A percentile compares a stretch with the other conserved stretches of the same genome.
Conservation (phyloP, 805 yeast genomes). For the Blastobotrys terrestris region DNA sequence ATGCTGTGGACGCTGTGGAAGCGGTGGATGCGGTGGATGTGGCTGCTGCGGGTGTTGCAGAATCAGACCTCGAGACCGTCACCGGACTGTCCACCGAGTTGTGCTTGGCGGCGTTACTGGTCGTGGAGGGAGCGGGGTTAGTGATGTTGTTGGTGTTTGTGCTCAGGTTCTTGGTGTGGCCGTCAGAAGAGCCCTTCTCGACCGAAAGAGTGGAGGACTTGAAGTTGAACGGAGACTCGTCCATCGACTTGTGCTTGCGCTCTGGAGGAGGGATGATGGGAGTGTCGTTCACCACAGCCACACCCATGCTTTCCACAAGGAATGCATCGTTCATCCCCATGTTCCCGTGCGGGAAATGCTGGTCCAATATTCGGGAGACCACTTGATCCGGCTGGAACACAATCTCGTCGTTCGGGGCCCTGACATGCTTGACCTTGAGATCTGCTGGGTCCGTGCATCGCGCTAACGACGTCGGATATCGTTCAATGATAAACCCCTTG, state of each 20-base stretch:
- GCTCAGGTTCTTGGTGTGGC: not conserved
- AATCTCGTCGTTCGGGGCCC: not conserved
- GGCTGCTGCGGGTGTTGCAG: not conserved
- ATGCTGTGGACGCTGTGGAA: slow-evolving; percentile 7
- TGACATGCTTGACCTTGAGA: slow-evolving; percentile 25
- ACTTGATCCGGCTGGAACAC: slow-evolving; percentile 20
- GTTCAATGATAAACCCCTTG: slow-evolving; percentile 55
- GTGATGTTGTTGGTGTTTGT: not conserved
- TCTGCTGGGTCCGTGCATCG: slow-evolving; percentile 65
- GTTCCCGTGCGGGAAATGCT: slow-evolving; percentile 16
- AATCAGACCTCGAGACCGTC: too few relatives aligned
- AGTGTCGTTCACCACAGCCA: not conserved
- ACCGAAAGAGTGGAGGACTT: not conserved
- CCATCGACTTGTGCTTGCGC: not conserved
- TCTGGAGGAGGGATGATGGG: slow-evolving; percentile 1
- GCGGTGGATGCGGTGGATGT: not conserved
- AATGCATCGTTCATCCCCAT: slow-evolving; percentile 22
- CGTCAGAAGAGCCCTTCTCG: not conserved
- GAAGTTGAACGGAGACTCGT: not conserved
- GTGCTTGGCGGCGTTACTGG: not conserved
- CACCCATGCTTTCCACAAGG: slow-evolving; percentile 7
- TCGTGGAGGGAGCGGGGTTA: not conserved
- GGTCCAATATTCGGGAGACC: slow-evolving; percentile 15
- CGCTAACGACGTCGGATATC: slow-evolving; percentile 63
- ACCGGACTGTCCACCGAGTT: not conserved